Evolutionary conservation across 2,329 filamentous ascomycete species (phyloP).

Genomic region (Fusarium nygamai): DNA sequence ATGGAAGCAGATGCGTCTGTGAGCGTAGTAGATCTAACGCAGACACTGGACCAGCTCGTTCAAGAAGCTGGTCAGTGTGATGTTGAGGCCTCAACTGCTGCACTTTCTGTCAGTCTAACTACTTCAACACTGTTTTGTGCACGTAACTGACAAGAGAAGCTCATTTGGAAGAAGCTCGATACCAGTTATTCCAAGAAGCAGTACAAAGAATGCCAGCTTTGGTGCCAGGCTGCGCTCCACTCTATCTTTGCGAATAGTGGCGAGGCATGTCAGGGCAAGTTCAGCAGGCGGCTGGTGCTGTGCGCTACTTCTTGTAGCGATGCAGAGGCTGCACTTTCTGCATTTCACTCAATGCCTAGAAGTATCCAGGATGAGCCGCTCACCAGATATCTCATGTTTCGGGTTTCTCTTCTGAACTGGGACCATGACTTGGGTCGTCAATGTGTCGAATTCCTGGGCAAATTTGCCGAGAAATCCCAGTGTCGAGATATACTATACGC

Average conservation of each 20-base stretch:
- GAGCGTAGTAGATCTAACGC: slow-evolving; percentile 38
- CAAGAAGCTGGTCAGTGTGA: slow-evolving; percentile 56
- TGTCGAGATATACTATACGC: slow-evolving; percentile 75
- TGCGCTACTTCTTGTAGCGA: slow-evolving; percentile 67
- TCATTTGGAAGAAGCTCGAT: slow-evolving; percentile 86
- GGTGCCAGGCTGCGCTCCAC: slow-evolving; percentile 78
- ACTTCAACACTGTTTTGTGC: neutral
- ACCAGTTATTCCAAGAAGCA: slow-evolving; percentile 62
- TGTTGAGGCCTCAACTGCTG: slow-evolving; percentile 70
- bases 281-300: slow-evolving; percentile 76
- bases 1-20: slow-evolving; percentile 51
- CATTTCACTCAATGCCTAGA: slow-evolving; percentile 69
- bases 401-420: slow-evolving; percentile 69
- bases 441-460: slow-evolving; percentile 70
- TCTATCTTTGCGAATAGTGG: slow-evolving; percentile 72
- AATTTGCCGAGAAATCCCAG: slow-evolving; percentile 59
- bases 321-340: slow-evolving; percentile 33
- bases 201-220: slow-evolving; percentile 67
- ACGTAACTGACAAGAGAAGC: slow-evolving; percentile 54
- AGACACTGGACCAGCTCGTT: slow-evolving; percentile 48
- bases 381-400: slow-evolving; percentile 81
- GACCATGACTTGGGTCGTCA: slow-evolving; percentile 68
- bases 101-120: slow-evolving; percentile 67
- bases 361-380: slow-evolving; percentile 67
- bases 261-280: slow-evolving; percentile 72